Evolutionary conservation across 495 filamentous ascomycete genomes (phyloP), one percentile per base, ranked within the genome.

Genomic region (Aspergillus mulundensis): DNA sequence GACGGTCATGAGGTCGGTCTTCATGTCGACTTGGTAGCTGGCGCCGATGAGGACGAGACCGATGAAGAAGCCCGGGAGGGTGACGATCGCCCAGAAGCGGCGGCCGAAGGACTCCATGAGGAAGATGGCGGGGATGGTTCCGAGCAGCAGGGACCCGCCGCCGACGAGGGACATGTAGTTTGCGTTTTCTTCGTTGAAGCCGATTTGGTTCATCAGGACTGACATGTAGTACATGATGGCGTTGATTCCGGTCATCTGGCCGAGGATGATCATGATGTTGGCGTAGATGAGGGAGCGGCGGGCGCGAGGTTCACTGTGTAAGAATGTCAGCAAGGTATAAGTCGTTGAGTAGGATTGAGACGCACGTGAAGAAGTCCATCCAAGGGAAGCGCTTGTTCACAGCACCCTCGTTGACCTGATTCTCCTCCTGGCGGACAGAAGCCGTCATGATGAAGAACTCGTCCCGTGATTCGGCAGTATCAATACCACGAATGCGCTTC

Each of bases 151-250:
- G 0, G 81, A 65, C n/a, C 78, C 82, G 41, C 83, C 83, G 3
- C 82, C 82, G 15, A 85, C 83, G 1, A 86, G 72, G 5, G 80
- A 83, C 82, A 85, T 85, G 70, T 82, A 84, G 23, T 81, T 77
- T 30, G 77, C 69, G 40, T 75, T 63, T 42, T 75, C 70, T 23
- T 70, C 60, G 53, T 77, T 67, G 64, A 84, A 85, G 36, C 81
- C 81, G 34, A 84, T 81, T 56, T 77, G 73, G 41, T 64, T 64
- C 79, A 85, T 83, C 7, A 86, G 65, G 0, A 74, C 71, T 0
- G 74, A 70, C 83, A 84, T 84, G 67, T 84, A 84, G 66, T 86
- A 85, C 75, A 84, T 82, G 45, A 85, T 75, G 5, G 79, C 78
- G 56, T 84, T 84, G 42, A 85, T 78, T 42, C 83, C 82, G 6